Evolutionary conservation across 345 rosid species (phyloP).

Genomic region (Brassica incana): DNA sequence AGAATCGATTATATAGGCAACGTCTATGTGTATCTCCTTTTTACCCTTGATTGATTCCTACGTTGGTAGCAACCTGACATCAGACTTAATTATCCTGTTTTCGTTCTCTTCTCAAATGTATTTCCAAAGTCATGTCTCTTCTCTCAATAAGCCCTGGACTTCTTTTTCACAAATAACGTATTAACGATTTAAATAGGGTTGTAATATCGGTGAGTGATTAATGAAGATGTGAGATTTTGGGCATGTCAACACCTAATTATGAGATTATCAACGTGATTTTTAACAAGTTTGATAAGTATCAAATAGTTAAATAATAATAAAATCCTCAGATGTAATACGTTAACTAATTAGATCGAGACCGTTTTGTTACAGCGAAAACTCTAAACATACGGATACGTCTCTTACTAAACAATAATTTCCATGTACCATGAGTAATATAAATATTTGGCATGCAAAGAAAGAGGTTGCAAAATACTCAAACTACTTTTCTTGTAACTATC

Average conservation of each 20-base stretch:
- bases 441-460: constrained; percentile 14
- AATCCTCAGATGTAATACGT: neutral
- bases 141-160: neutral
- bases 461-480: constrained; percentile 18
- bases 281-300: neutral
- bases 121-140: constrained; percentile 16
- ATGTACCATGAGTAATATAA: neutral
- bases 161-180: neutral
- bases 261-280: neutral
- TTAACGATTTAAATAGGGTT: neutral
- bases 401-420: neutral
- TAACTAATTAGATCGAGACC: neutral
- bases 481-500: constrained; percentile 31
- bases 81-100: constrained; percentile 27
- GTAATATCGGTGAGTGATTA: neutral
- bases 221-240: neutral
- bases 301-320: no score
- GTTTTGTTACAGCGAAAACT: neutral
- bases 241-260: neutral
- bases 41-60: constrained; percentile 25
- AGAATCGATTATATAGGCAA: constrained; percentile 19
- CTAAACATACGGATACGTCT: neutral
- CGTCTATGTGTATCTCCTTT: neutral
- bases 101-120: constrained; percentile 18
- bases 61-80: constrained; percentile 37